A percentile compares a stretch with the other conserved stretches of the same genome.
Conservation (phyloP, 164 flowering plant species). For the Annona cherimola region DNA sequence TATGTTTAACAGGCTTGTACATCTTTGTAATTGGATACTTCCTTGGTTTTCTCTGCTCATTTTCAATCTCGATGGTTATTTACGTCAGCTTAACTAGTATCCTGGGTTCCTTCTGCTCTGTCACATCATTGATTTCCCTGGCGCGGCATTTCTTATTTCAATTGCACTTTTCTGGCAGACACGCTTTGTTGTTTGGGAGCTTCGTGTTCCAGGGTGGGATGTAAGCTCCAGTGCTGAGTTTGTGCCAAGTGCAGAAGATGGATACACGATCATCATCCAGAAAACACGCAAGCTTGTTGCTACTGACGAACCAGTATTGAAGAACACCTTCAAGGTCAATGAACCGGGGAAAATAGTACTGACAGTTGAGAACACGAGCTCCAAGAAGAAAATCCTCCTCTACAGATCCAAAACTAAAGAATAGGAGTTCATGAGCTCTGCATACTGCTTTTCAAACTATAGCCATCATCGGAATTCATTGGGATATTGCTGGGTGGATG, state of each 20-base stretch:
- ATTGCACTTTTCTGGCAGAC: slow-evolving; percentile 27
- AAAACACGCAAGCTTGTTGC: slow-evolving; percentile 57
- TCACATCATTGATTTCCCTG: not conserved
- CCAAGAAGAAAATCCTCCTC: slow-evolving; percentile 84
- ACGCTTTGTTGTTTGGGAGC: slow-evolving; percentile 57
- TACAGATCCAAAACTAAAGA: slow-evolving; percentile 79
- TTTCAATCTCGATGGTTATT: no score
- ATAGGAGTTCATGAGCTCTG: no score
- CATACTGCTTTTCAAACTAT: not conserved
- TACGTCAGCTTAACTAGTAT: no score
- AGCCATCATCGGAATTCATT: not conserved
- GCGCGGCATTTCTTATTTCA: not conserved
- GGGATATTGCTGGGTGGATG: not conserved
- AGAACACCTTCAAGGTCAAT: slow-evolving; percentile 52
- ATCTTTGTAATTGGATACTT: no score
- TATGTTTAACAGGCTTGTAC: no score
- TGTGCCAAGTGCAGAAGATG: slow-evolving; percentile 54
- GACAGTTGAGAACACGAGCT: slow-evolving; percentile 63
- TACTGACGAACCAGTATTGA: slow-evolving; percentile 55
- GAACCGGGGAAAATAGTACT: slow-evolving; percentile 74
- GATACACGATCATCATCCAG: slow-evolving; percentile 62
- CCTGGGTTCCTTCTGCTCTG: not conserved
- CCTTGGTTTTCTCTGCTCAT: no score
- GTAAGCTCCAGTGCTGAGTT: slow-evolving; percentile 71
- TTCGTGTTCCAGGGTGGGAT: slow-evolving; percentile 78